Evolutionary conservation across 768 basidiomycete species (phyloP).

Genomic region (Suillus brevipes): DNA sequence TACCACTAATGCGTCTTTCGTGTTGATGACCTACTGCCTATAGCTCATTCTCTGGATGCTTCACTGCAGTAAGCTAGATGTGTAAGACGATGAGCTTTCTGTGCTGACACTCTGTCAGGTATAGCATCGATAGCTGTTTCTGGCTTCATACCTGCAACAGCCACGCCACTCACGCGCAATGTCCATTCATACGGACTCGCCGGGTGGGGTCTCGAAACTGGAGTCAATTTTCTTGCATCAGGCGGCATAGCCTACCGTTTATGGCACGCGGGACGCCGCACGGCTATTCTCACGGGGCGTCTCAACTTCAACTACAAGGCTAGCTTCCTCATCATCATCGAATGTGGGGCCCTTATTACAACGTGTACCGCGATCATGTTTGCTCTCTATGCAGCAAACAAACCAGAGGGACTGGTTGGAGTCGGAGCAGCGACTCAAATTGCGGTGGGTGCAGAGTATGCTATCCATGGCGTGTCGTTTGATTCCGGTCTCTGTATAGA

Average conservation of each 20-base stretch:
- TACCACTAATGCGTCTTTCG: neutral
- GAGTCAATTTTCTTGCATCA: conserved; percentile 18
- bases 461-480: neutral
- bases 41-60: conserved; percentile 18
- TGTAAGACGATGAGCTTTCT: neutral
- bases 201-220: conserved; percentile 17
- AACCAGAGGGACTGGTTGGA: neutral
- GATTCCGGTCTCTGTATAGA: conserved; percentile 7
- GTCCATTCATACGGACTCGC: conserved; percentile 3
- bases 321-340: conserved; percentile 19
- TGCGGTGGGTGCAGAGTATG: conserved; percentile 14
- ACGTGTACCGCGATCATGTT: conserved; percentile 12
- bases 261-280: conserved; percentile 13
- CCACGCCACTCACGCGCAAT: neutral
- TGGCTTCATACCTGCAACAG: conserved; percentile 16
- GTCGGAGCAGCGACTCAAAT: conserved; percentile 19
- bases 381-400: conserved; percentile 10
- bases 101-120: conserved; percentile 2
- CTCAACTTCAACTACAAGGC: conserved; percentile 14
- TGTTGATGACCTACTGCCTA: neutral
- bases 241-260: conserved; percentile 19
- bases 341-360: conserved; percentile 20
- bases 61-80: conserved; percentile 18
- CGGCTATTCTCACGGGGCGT: conserved; percentile 3
- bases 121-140: conserved; percentile 17